Evolutionary conservation across 441 rosid genomes (phyloP), one percentile per base, ranked within the genome.

Genomic region (Francoa sonchifolia): DNA sequence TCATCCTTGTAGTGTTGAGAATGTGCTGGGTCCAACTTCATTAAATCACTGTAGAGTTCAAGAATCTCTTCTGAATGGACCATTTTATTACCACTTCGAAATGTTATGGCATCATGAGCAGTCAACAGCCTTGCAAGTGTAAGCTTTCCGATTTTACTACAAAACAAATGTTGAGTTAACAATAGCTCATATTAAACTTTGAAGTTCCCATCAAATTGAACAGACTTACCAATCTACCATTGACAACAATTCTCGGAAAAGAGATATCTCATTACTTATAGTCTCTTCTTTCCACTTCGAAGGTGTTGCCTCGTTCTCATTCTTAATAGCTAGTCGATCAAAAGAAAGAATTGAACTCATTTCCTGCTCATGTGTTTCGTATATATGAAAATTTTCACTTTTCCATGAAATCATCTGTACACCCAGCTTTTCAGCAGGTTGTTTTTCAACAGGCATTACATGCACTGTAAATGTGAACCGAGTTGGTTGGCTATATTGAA

Each of bases 71-170:
- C 64, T 47, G 60, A 76, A 35, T 82, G 74, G 40, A 25, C 49
- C 41, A 44, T 48, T 42, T 57, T 56, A 8, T 39, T 52, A 34
- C 62, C 37, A 50, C 29, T 36, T 26, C 59, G 46, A 39, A 54
- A 46, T 31, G 22, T 18, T 62, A 73, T 58, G 33, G 48, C 65
- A 59, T 82, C 76, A 52, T 45, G 60, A 42, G 95, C 88, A 63
- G 64, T 75, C 75, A 82, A 59, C 66, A 85, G 63, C 62, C 84
- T 79, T 17, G 94, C 97, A 50, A 85, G 79, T 11, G 84, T 77
- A 62, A 89, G 86, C 72, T 89, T 89, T 51, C 94, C 94, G 48
- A 89, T 79, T 77, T 89, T 89, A 64, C 94, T 84, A 54, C 61
- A 58, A 30, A 14, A 42, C 34, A 12, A 39, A 44, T 25, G 50